phyloP scores from a whole-genome alignment of 371 early-diverging fungal species.

The Rhizomucor miehei region DNA sequence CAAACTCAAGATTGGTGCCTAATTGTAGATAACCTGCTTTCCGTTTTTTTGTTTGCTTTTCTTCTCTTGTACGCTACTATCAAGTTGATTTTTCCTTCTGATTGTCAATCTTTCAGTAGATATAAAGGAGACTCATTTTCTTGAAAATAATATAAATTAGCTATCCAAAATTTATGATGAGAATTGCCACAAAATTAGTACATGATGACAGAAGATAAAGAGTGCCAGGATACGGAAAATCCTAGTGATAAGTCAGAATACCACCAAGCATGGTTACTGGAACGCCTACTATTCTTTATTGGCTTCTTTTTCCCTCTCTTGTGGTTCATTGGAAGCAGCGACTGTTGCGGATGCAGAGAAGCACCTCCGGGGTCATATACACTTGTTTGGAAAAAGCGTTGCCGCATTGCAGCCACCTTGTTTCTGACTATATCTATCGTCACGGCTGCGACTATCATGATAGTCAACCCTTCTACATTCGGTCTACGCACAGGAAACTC shows the following conservation, averaged over 20 bases:
- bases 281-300: slow-evolving; percentile 17
- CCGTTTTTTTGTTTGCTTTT: neutral
- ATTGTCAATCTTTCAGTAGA: no score
- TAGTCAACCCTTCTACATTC: slow-evolving; percentile 31
- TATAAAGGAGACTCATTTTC: no score
- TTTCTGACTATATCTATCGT: slow-evolving; percentile 24
- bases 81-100: no score
- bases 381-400: slow-evolving; percentile 40
- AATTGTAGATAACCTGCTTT: slow-evolving; percentile 3
- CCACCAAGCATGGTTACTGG: no score
- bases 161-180: no score
- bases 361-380: neutral
- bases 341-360: slow-evolving; percentile 11
- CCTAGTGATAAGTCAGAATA: no score
- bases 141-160: no score
- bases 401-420: slow-evolving; percentile 40
- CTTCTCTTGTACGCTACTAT: no score
- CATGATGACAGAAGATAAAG: no score
- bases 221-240: no score
- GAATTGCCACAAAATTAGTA: no score
- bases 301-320: slow-evolving; percentile 35
- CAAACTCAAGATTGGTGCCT: slow-evolving; percentile 54
- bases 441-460: slow-evolving; percentile 26
- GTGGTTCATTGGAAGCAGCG: slow-evolving; percentile 42
- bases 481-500: slow-evolving; percentile 27